A percentile compares a stretch with the other conserved stretches of the same genome.
Conservation (phyloP, 805 yeast species). For the Zygoascus biomembranicola region DNA sequence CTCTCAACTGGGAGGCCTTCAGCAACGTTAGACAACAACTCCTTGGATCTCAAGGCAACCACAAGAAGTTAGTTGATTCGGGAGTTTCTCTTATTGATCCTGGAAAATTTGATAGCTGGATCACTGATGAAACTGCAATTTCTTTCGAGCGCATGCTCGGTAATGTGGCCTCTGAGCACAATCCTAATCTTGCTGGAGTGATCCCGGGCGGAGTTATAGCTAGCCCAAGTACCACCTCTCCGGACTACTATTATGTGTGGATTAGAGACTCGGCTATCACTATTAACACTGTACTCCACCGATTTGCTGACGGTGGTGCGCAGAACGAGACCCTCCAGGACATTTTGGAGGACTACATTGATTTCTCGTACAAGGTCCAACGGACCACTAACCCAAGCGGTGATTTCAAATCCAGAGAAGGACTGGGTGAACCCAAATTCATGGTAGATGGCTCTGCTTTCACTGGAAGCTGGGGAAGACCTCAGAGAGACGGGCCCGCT, state of each 20-base stretch:
- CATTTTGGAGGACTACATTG: conserved; percentile 52
- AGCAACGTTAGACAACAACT: neutral
- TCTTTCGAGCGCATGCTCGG: conserved; percentile 41
- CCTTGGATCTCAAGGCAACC: neutral
- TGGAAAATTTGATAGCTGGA: conserved; percentile 42
- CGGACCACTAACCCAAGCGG: conserved; percentile 66
- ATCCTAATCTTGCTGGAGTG: conserved; percentile 22
- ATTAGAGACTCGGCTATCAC: conserved; percentile 83
- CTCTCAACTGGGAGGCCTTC: neutral
- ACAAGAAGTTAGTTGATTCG: neutral
- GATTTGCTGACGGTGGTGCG: conserved; percentile 36
- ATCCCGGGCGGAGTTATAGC: conserved; percentile 78
- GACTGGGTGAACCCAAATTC: conserved; percentile 90
- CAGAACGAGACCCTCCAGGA: conserved; percentile 21
- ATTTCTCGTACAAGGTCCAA: conserved; percentile 53
- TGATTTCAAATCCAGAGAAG: conserved; percentile 31
- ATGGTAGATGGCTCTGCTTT: conserved; percentile 57
- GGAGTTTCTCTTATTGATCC: conserved; percentile 23
- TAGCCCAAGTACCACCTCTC: conserved; percentile 61
- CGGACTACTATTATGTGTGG: conserved; percentile 90
- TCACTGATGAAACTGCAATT: conserved; percentile 33
- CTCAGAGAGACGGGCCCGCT: conserved; percentile 94
- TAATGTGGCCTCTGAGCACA: conserved; percentile 48
- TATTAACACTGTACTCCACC: conserved; percentile 43
- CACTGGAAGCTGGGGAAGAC: conserved; percentile 77